These are phyloP conservation scores for Basipetospora chlamydospora DNA, from an alignment of 2,329 filamentous ascomycete species.

Conservation along the genomic window DNA sequence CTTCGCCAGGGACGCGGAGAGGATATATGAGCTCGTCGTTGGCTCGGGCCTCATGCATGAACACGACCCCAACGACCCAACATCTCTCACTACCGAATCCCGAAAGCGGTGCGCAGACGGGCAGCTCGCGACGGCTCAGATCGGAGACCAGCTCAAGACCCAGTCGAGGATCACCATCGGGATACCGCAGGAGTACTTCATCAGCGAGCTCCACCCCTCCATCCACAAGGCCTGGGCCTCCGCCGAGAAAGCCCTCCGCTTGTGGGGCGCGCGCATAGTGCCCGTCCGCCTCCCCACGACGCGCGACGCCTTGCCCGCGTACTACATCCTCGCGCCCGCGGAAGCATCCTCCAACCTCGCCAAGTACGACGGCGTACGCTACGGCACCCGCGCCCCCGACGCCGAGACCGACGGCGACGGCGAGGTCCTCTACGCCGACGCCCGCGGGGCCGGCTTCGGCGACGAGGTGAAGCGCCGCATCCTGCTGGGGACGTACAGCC, in stretches of 20 bases:
- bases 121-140: too few relatives aligned
- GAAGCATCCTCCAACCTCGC: constrained; percentile 93
- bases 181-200: constrained; percentile 70
- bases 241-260: constrained; percentile 43
- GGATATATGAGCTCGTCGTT: constrained; percentile 35
- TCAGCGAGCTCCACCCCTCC: constrained; percentile 56
- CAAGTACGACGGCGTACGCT: constrained; percentile 94
- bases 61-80: constrained; percentile 61
- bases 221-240: constrained; percentile 57
- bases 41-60: constrained; percentile 32
- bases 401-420: constrained; percentile 36
- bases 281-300: constrained; percentile 73
- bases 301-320: constrained; percentile 72
- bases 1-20: constrained; percentile 39
- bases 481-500: constrained; percentile 73
- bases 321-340: constrained; percentile 89
- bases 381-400: constrained; percentile 45
- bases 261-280: constrained; percentile 55
- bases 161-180: constrained; percentile 31
- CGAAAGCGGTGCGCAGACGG: constrained; percentile 31
- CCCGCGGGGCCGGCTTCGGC: constrained; percentile 63
- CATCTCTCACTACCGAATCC: constrained; percentile 44
- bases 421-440: constrained; percentile 60
- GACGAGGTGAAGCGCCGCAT: constrained; percentile 77
- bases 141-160: constrained; percentile 46